Conservation (phyloP, 148 eudicot genomes). For the Rhododendron griersonianum region DNA sequence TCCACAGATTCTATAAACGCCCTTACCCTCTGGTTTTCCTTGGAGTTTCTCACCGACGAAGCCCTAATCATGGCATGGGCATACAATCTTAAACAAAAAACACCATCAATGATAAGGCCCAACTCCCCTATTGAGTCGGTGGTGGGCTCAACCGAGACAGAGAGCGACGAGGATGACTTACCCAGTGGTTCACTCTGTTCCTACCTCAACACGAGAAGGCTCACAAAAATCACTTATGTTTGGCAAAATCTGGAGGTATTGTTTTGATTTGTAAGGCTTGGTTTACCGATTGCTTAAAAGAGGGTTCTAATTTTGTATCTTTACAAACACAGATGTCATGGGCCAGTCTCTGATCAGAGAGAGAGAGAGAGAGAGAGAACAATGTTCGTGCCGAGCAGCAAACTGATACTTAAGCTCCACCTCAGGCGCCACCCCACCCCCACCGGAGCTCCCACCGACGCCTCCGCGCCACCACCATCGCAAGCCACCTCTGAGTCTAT, state of each 20-base stretch:
- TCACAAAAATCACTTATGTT: background rate
- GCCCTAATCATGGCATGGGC: too few relatives aligned
- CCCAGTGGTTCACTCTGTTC: conserved; percentile 40
- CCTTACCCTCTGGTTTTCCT: too few relatives aligned
- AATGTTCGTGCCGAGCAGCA: too few relatives aligned
- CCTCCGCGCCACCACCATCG: too few relatives aligned
- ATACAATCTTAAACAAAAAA: too few relatives aligned
- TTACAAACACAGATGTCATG: conserved; percentile 27
- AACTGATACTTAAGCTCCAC: too few relatives aligned
- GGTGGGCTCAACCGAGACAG: conserved; percentile 39
- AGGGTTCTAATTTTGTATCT: background rate
- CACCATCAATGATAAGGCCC: background rate
- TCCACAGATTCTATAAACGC: too few relatives aligned
- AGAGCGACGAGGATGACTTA: conserved; percentile 41
- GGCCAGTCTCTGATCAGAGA: background rate
- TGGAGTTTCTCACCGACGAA: too few relatives aligned
- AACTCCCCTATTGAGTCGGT: conserved; percentile 38
- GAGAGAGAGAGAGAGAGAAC: too few relatives aligned
- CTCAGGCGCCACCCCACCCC: too few relatives aligned
- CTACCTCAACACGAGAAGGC: conserved; percentile 15
- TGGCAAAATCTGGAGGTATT: conserved; percentile 18
- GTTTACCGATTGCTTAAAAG: background rate
- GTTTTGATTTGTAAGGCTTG: background rate
- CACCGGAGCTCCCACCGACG: too few relatives aligned
- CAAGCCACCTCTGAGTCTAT: too few relatives aligned